Evolutionary conservation across 2,329 filamentous ascomycete species (phyloP), one percentile per base, ranked within the genome.

Genomic region (Hypoxylon rubiginosum): DNA sequence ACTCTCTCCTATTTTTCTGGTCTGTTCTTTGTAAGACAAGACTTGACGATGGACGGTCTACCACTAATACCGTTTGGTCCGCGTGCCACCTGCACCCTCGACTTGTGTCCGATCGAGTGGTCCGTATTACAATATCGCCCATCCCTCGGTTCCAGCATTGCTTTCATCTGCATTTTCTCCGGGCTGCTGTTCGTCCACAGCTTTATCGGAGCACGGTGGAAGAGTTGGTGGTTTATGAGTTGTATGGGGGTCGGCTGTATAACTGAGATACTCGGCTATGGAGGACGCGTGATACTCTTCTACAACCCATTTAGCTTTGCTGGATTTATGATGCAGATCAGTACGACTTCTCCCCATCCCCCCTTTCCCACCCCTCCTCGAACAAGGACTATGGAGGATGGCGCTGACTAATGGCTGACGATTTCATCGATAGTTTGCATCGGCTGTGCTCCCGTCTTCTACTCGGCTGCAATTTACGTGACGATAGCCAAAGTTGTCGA

Each of bases 301-400:
- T 66, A 83, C 48, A 86, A 91, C 71, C 87, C 88, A 0, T 91
- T 89, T 73, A 80, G 75, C 51, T 85, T 89, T 73, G 73, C 74
- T 11, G 87, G 83, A 7, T 92, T 92, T 74, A 83, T 91, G 74
- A 83, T 91, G n/a, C 87, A 92, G 74, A 90, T 91, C 68, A 80
- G 85, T 86, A 73, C 51, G 82, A 77, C 50, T 2, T 21, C 51
- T 13, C 34, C 13, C 39, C 6, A 8, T 50, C 26, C 10, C 9
- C 9, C 8, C 2, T 2, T 10, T 8, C 30, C 11, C 11, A 6
- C 3, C 13, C 43, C 15, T 32, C 28, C 34, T 24, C 19, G 6
- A 19, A 46, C 21, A 56, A 3, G 21, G n/a, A 4, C 15, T 13
- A 10, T 51, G 2, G 32, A 9, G 28, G 10, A 19, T 5, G 7